Conservation (phyloP, 805 yeast species). For the Candida ipomoeae region DNA sequence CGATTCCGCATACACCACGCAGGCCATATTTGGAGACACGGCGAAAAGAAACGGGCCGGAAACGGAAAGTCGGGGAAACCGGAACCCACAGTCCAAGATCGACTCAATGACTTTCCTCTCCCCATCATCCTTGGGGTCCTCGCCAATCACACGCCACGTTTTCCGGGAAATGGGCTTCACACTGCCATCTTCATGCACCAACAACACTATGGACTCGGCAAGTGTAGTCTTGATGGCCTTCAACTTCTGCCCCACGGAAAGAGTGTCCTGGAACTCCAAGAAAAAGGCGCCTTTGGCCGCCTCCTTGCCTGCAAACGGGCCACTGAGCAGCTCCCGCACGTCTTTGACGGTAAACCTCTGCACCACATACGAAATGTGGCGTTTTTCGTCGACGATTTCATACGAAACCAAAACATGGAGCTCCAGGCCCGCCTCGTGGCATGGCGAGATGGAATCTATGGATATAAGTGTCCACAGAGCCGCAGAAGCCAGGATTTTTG, state of each 20-base stretch:
- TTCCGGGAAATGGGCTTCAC: constrained; percentile 44
- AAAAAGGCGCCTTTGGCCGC: not conserved
- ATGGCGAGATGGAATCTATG: constrained; percentile 46
- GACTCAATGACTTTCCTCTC: constrained; percentile 28
- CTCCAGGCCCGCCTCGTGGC: constrained; percentile 36
- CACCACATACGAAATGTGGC: constrained; percentile 17
- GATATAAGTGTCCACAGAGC: not conserved
- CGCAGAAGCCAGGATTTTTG: not conserved
- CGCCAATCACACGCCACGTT: constrained; percentile 20
- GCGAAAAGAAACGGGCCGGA: constrained; percentile 24
- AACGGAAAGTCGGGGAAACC: constrained; percentile 37
- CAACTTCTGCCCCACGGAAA: constrained; percentile 23
- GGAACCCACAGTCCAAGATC: constrained; percentile 53
- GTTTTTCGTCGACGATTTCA: constrained; percentile 17
- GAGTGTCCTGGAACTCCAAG: constrained; percentile 26
- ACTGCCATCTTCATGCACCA: constrained; percentile 41
- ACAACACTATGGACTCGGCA: constrained; percentile 37
- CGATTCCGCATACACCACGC: constrained; percentile 28
- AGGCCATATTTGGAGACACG: constrained; percentile 50
- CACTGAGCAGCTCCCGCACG: constrained; percentile 22
- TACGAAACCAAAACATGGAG: constrained; percentile 47
- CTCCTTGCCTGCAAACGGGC: constrained; percentile 31
- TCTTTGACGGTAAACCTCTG: constrained; percentile 28
- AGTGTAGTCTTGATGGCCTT: constrained; percentile 31
- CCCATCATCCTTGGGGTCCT: not conserved